Evolutionary conservation across 495 filamentous ascomycete species (phyloP).

Genomic region (Rhypophila decipiens): DNA sequence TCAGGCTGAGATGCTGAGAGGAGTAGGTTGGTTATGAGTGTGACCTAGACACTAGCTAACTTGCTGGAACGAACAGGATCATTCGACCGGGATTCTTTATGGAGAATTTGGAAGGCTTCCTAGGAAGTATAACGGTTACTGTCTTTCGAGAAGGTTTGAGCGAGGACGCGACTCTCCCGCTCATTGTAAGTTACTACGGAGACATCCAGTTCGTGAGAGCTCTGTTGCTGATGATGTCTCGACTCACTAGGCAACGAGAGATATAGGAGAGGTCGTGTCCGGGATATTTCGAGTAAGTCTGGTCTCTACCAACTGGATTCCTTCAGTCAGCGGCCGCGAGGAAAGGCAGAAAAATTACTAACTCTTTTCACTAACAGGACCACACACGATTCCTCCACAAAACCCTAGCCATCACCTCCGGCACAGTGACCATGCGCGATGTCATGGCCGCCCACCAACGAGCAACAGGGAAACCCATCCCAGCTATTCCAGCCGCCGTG

Average conservation of each 20-base stretch:
- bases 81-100: constrained; percentile 37
- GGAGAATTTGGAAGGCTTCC: constrained; percentile 30
- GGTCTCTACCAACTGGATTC: too few relatives aligned
- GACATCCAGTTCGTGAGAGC: too few relatives aligned
- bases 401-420: constrained; percentile 16
- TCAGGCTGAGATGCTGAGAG: not conserved
- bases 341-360: too few relatives aligned
- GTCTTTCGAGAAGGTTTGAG: constrained; percentile 21
- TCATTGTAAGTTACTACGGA: constrained; percentile 16
- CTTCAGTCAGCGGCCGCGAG: too few relatives aligned
- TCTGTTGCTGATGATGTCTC: not conserved
- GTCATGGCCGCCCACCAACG: constrained; percentile 15
- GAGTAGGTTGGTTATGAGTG: too few relatives aligned
- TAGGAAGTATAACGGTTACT: constrained; percentile 17
- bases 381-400: constrained; percentile 20
- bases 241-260: constrained; percentile 22
- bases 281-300: constrained; percentile 25
- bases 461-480: constrained; percentile 19
- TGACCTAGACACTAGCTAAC: too few relatives aligned
- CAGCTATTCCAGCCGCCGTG: constrained; percentile 13
- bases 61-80: constrained; percentile 22
- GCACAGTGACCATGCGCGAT: constrained; percentile 19
- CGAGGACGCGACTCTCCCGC: constrained; percentile 20
- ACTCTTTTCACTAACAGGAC: too few relatives aligned
- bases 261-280: constrained; percentile 33